Evolutionary conservation across 2,329 filamentous ascomycete genomes (phyloP).

Genomic region (Epicoccum sorghinum): DNA sequence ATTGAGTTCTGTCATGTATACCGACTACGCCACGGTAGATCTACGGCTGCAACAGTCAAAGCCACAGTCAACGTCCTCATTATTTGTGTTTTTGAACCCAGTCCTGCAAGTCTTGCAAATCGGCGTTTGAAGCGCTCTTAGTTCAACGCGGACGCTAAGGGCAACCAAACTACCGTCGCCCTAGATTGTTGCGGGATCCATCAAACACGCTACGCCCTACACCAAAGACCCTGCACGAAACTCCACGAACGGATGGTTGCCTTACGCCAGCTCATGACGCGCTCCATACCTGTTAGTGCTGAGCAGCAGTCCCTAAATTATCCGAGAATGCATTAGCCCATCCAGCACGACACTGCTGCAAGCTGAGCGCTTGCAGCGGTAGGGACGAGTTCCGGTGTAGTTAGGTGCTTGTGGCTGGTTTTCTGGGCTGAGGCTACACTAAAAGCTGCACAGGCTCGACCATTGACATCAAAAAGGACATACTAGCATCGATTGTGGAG

Average conservation of each 20-base stretch:
- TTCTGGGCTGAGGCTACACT: conserved; percentile 1
- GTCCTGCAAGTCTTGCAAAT: not conserved
- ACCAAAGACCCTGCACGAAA: not conserved
- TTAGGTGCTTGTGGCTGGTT: conserved; percentile 5
- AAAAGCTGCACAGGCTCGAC: not conserved
- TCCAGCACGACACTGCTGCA: not conserved
- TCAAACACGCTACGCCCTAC: conserved; percentile 7
- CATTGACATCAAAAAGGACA: not conserved
- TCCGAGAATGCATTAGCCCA: conserved; percentile 6
- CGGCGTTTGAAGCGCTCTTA: conserved; percentile 4
- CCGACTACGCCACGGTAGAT: not conserved
- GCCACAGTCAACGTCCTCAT: not conserved
- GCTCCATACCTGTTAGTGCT: not conserved
- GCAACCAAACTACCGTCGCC: conserved; percentile 2
- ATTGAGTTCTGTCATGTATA: not conserved
- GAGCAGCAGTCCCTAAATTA: not conserved
- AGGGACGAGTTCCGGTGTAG: conserved; percentile 2
- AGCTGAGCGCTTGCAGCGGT: conserved; percentile 2
- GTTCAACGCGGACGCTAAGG: conserved; percentile 7
- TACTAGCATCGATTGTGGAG: not conserved
- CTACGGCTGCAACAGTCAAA: conserved; percentile 1
- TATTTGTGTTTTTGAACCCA: conserved; percentile 1
- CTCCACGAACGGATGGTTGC: conserved; percentile 1
- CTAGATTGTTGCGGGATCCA: not conserved
- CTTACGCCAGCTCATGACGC: conserved; percentile 7